Evolutionary conservation across 257 asterid species (phyloP), one percentile per base, ranked within the genome.

Genomic region (Nicotiana knightiana): DNA sequence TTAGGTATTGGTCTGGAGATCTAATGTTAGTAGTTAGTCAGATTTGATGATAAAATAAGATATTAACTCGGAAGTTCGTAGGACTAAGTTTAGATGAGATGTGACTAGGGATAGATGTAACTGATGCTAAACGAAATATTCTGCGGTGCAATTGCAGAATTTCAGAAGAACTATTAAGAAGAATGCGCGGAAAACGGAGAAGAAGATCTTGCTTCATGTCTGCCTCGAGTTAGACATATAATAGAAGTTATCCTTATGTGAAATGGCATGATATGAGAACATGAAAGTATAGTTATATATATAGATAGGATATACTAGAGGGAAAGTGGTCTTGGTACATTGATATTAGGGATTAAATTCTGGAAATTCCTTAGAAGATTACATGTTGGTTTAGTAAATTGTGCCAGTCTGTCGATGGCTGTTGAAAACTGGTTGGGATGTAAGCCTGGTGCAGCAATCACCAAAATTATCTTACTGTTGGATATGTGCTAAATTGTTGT

Each of bases 1-100:
- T 67, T 67, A 67, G 53, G 30, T 35, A 67, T 35, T 67, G 54
- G 55, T 67, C n/a, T 67, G n/a, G 76, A 67, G 76, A 67, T 62
- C 67, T 62, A 8, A 67, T 67, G 39, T 35, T 21, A 37, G 13
- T 67, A 67, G 18, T 1, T 1, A 35, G 54, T 67, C 37, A 67
- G 54, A 37, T 67, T 35, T 37, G 53, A 67, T 28, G 53, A 35
- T 4, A 37, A 18, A 51, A 35, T 48, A 67, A 35, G 30, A 18
- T 67, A 37, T 18, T 26, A 67, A 35, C 32, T 67, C 3, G 55
- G 55, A 37, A n/a, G 17, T 67, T 18, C 39, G n/a, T 37, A 17
- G 32, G 54, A 67, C 54, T 28, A 67, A 18, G 54, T 8, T 37
- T 18, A 37, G 55, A 26, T 37, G 54, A 35, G 17, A 4, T 17